Conservation (phyloP, 768 basidiomycete species). For the Naganishia onofrii region DNA sequence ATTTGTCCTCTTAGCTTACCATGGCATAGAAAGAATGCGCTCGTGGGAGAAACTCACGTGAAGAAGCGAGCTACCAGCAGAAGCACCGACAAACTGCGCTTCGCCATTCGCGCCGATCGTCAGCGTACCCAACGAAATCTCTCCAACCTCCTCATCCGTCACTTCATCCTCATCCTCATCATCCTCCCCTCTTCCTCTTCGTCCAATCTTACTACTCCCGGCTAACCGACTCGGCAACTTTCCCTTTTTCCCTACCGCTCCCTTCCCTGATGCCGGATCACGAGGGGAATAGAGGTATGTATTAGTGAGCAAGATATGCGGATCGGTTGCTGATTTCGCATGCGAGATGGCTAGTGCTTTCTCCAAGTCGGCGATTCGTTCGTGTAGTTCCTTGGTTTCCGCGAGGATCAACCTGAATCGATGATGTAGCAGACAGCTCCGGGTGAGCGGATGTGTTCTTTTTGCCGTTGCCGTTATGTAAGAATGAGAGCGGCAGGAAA, state of each 20-base stretch:
- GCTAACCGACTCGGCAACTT: conserved; percentile 21
- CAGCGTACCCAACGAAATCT: conserved; percentile 46
- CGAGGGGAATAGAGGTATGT: conserved; percentile 44
- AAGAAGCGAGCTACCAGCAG: conserved; percentile 46
- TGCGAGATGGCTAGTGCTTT: conserved; percentile 46
- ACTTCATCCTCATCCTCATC: conserved; percentile 15
- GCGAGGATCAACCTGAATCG: conserved; percentile 45
- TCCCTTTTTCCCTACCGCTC: conserved; percentile 1
- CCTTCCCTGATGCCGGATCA: conserved; percentile 29
- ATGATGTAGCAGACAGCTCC: too few relatives aligned
- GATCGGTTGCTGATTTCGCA: conserved; percentile 30
- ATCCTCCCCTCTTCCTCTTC: conserved; percentile 3
- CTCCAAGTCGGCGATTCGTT: conserved; percentile 46
- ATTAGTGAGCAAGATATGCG: conserved; percentile 45
- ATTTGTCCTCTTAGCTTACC: too few relatives aligned
- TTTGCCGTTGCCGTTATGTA: too few relatives aligned
- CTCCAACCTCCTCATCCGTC: conserved; percentile 40
- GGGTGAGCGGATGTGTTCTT: conserved; percentile 3
- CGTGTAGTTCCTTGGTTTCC: conserved; percentile 48
- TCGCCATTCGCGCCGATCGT: conserved; percentile 46
- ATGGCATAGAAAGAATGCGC: too few relatives aligned
- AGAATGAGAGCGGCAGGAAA: background rate
- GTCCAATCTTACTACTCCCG: background rate
- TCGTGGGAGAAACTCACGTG: conserved; percentile 31
- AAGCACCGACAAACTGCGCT: conserved; percentile 45